Evolutionary conservation across 2,329 filamentous ascomycete species (phyloP).

Genomic region (Epichloe brachyelytri): DNA sequence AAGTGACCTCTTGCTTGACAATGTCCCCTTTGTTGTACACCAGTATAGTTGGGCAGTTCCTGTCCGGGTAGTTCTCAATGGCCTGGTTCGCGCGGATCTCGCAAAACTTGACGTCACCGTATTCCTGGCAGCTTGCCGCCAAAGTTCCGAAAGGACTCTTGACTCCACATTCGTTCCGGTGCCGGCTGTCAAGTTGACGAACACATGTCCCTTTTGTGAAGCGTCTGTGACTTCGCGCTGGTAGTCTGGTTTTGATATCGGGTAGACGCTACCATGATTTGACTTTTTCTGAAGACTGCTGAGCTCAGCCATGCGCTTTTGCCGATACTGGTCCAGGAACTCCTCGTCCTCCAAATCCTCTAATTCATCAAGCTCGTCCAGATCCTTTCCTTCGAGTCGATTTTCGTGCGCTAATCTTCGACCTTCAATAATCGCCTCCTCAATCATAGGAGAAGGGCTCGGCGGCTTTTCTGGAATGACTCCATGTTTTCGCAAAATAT

Average conservation of each 20-base stretch:
- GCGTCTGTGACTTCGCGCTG: constrained; percentile 82
- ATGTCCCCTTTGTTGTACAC: constrained; percentile 92
- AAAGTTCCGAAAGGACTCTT: constrained; percentile 68
- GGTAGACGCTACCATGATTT: constrained; percentile 82
- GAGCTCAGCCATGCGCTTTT: constrained; percentile 79
- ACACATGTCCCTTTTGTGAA: constrained; percentile 52
- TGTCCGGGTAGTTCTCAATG: constrained; percentile 91
- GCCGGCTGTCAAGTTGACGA: constrained; percentile 74
- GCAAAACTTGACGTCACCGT: constrained; percentile 93
- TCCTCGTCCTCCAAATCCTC: constrained; percentile 93
- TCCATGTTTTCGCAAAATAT: constrained; percentile 92
- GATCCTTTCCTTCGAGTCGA: constrained; percentile 80
- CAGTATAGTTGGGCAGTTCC: constrained; percentile 86
- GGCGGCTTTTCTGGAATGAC: constrained; percentile 96
- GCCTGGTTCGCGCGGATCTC: constrained; percentile 87
- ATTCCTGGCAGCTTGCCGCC: constrained; percentile 76
- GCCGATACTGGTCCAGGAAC: constrained; percentile 77
- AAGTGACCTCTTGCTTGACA: constrained; percentile 78
- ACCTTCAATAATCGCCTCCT: constrained; percentile 83
- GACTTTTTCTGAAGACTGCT: constrained; percentile 61
- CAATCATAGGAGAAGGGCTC: constrained; percentile 88
- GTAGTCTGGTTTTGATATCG: constrained; percentile 89
- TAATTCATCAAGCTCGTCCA: constrained; percentile 85
- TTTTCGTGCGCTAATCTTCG: constrained; percentile 80
- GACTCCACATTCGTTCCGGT: constrained; percentile 75